Conservation (phyloP, 2,329 filamentous ascomycete species). For the Fusarium sambucinum region DNA sequence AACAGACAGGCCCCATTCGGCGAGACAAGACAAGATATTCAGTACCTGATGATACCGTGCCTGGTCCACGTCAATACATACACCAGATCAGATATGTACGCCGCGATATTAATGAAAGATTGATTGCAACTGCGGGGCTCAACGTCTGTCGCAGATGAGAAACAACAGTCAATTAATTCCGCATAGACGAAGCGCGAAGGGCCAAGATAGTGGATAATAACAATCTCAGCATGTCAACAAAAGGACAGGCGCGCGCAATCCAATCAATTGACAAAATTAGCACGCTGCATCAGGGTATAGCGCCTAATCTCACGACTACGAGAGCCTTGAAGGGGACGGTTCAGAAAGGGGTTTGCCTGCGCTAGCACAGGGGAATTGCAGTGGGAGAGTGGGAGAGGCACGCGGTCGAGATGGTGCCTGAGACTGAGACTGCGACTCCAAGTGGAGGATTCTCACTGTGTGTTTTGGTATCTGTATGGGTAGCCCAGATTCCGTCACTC, state of each 20-base stretch:
- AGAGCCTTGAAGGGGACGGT: constrained; percentile 31
- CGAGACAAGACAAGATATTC: constrained; percentile 6
- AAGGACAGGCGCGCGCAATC: constrained; percentile 36
- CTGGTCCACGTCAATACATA: constrained; percentile 8
- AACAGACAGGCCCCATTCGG: not conserved
- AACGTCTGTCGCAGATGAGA: constrained; percentile 40
- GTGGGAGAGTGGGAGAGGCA: constrained; percentile 34
- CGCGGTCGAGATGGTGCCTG: constrained; percentile 42
- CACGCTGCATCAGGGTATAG: constrained; percentile 34
- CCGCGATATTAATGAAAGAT: constrained; percentile 32
- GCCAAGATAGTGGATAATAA: constrained; percentile 45
- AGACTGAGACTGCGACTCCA: constrained; percentile 27
- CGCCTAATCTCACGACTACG: constrained; percentile 39
- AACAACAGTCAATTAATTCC: constrained; percentile 30
- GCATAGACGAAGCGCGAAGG: constrained; percentile 24
- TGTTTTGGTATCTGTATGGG: constrained; percentile 12
- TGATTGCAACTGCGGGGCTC: constrained; percentile 31
- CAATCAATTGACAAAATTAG: constrained; percentile 39
- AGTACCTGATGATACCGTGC: not conserved
- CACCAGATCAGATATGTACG: constrained; percentile 34
- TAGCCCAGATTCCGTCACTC: constrained; percentile 36
- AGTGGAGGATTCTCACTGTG: constrained; percentile 21
- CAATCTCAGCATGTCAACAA: constrained; percentile 49
- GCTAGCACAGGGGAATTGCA: constrained; percentile 43
- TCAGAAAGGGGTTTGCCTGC: constrained; percentile 44